Conservation (phyloP, 1,284 basidiomycete genomes). For the Sparassis latifolia region DNA sequence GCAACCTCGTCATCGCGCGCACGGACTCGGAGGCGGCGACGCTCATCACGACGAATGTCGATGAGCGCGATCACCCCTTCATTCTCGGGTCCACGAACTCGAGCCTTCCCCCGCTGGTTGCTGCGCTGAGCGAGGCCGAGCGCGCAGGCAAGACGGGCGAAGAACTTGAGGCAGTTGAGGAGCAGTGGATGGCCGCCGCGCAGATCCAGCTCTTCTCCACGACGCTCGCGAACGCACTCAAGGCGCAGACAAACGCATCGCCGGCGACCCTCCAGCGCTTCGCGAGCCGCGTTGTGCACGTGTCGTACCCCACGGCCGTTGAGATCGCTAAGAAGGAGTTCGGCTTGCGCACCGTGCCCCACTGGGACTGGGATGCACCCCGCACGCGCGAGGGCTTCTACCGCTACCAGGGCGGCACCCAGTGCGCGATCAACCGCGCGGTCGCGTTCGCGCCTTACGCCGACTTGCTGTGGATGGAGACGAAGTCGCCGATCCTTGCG, state of each 20-base stretch:
- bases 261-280: slow-evolving; percentile 49
- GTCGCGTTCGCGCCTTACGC: slow-evolving; percentile 92
- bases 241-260: slow-evolving; percentile 52
- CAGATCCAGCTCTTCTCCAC: slow-evolving; percentile 77
- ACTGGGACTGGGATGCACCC: slow-evolving; percentile 94
- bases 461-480: slow-evolving; percentile 97
- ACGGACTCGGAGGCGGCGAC: slow-evolving; percentile 91
- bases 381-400: slow-evolving; percentile 95
- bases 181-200: slow-evolving; percentile 78
- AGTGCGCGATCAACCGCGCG: slow-evolving; percentile 90
- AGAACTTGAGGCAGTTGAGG: slow-evolving; percentile 82
- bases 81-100: slow-evolving; percentile 91
- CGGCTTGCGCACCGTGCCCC: slow-evolving; percentile 65
- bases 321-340: slow-evolving; percentile 76
- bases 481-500: slow-evolving; percentile 90
- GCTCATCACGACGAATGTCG: slow-evolving; percentile 94
- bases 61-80: slow-evolving; percentile 94
- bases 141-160: slow-evolving; percentile 72
- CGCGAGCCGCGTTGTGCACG: slow-evolving; percentile 51
- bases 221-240: slow-evolving; percentile 69
- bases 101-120: slow-evolving; percentile 57
- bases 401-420: slow-evolving; percentile 94
- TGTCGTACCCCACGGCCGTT: slow-evolving; percentile 68
- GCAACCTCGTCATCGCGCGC: slow-evolving; percentile 70
- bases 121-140: slow-evolving; percentile 84